Evolutionary conservation across 768 basidiomycete species (phyloP), one percentile per base, ranked within the genome.

Genomic region (Pilatotrama ljubarskyi): DNA sequence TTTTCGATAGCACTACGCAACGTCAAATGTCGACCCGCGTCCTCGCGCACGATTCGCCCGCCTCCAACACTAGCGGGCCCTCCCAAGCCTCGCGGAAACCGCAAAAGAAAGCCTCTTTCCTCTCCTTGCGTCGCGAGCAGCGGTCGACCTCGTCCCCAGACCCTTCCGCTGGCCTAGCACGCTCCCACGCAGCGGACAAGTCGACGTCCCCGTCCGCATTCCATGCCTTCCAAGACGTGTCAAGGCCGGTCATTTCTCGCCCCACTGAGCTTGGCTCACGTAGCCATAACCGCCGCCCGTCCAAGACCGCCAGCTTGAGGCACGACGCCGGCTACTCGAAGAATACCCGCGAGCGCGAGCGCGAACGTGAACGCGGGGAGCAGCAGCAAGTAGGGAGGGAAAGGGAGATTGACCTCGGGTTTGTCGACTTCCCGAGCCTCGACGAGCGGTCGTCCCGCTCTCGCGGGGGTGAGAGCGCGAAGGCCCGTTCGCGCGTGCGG

Each of bases 81-180:
- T 68, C 63, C 50, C 65, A 55, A 62, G 72, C 55, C 5, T 59
- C 78, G 40, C 81, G 77, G 56, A 72, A 72, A 25, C 81, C 84
- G 15, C 77, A 78, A 59, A 84, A 82, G 71, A 84, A 78, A 64
- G 73, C 79, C 20, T 84, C 86, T 8, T 83, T 85, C 68, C 69
- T 85, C 35, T 86, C 86, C 25, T 74, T 84, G 48, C 75, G 64
- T 25, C 61, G 67, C 26, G 65, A 70, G 41, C 69, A 67, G 46
- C 57, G 60, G 36, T 51, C 59, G 1, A 53, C 61, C 13, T 57
- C 68, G 11, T 47, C 65, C 29, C 47, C 59, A 14, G 61, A 60
- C 24, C 40, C 63, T n/a, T 40, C 62, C 14, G 15, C 57, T 18
- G 41, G 38, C 10, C 53, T 51, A 24, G 43, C 42, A 25, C 58